Evolutionary conservation across 352 stramenopile species (phyloP).

Genomic region (Elongisporangium prolatum): DNA sequence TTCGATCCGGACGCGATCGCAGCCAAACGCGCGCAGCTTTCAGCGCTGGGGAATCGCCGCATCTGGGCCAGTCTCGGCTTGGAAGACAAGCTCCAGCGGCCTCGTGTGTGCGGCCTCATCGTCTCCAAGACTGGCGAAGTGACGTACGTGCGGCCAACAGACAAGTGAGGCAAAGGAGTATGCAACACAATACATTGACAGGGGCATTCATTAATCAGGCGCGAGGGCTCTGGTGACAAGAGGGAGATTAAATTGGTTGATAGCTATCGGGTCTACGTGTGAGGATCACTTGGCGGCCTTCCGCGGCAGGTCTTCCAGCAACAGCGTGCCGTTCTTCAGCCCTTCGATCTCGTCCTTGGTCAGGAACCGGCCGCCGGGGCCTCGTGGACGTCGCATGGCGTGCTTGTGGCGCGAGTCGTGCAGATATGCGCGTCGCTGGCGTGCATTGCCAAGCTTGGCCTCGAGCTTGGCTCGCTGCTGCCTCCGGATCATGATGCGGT

Average conservation of each 20-base stretch:
- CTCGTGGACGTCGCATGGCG: constrained; percentile 80
- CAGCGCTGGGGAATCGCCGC: constrained; percentile 65
- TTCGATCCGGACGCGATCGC: constrained; percentile 80
- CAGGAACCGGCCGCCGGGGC: constrained; percentile 78
- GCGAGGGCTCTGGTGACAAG: not conserved
- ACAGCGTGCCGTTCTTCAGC: constrained; percentile 68
- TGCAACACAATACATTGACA: constrained; percentile 5
- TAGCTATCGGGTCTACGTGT: not conserved
- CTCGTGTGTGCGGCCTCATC: constrained; percentile 53
- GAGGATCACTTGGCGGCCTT: constrained; percentile 24
- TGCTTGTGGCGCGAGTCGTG: constrained; percentile 86
- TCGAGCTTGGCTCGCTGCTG: constrained; percentile 86
- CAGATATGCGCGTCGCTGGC: constrained; percentile 83
- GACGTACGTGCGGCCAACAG: constrained; percentile 54
- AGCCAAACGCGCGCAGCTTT: constrained; percentile 73
- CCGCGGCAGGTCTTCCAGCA: constrained; percentile 57
- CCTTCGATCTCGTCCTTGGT: constrained; percentile 84
- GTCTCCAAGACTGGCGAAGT: constrained; percentile 74
- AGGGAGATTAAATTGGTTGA: not conserved
- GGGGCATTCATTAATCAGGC: too few species aligned
- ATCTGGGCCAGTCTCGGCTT: constrained; percentile 85
- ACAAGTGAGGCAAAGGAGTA: constrained; percentile 33
- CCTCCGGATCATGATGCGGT: constrained; percentile 86
- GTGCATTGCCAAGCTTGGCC: constrained; percentile 70
- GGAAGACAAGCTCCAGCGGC: constrained; percentile 63